Evolutionary conservation across 192 early-diverging fungal genomes (phyloP).

Genomic region (Podila minutissima): DNA sequence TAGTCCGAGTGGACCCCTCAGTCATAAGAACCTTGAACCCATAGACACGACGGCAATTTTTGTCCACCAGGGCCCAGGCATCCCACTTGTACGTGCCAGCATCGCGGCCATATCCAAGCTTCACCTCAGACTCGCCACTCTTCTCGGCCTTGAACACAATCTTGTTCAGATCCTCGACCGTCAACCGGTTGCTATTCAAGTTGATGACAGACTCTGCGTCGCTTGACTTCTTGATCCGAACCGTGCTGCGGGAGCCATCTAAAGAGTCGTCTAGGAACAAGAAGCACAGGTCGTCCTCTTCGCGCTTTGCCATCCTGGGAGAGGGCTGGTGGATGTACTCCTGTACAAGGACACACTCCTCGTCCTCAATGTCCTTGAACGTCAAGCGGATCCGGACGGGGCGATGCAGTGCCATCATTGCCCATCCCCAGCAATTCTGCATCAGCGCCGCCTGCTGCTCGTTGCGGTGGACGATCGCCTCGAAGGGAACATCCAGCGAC

Average conservation of each 20-base stretch:
- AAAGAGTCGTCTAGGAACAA: constrained; percentile 49
- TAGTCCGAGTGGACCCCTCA: not conserved
- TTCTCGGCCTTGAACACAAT: constrained; percentile 54
- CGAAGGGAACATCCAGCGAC: constrained; percentile 42
- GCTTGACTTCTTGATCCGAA: constrained; percentile 31
- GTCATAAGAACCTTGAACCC: constrained; percentile 54
- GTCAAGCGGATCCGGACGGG: constrained; percentile 56
- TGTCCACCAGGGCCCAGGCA: constrained; percentile 59
- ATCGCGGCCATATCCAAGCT: constrained; percentile 33
- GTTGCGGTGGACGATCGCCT: constrained; percentile 44
- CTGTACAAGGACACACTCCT: constrained; percentile 41
- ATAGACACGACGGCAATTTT: constrained; percentile 56
- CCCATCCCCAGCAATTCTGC: constrained; percentile 53
- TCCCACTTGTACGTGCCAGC: constrained; percentile 29
- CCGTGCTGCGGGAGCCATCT: constrained; percentile 8
- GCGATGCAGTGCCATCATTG: constrained; percentile 52
- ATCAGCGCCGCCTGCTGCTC: constrained; percentile 31
- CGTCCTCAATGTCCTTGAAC: constrained; percentile 53
- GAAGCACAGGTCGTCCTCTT: constrained; percentile 52
- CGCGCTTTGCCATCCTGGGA: constrained; percentile 13
- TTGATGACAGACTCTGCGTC: constrained; percentile 19
- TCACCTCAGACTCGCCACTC: constrained; percentile 31
- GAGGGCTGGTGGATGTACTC: constrained; percentile 57
- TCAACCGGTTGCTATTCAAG: constrained; percentile 19
- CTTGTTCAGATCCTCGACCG: constrained; percentile 40